These are phyloP conservation scores for Selaginella moellendorffii DNA, from an alignment of 75 land plant genomes.

Conservation along the genomic window DNA sequence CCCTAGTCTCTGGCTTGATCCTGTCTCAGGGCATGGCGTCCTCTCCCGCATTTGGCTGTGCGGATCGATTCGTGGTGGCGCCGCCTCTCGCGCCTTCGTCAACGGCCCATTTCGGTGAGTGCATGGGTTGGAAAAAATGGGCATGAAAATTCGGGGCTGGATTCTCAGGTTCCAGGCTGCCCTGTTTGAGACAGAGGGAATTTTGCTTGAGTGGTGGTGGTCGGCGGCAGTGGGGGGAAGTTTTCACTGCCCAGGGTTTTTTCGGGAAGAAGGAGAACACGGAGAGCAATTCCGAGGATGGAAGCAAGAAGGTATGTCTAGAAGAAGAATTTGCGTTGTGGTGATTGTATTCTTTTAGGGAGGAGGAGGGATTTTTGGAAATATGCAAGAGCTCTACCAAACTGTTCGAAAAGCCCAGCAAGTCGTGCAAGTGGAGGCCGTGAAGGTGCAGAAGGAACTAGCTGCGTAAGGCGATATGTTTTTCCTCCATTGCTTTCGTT, in stretches of 20 bases:
- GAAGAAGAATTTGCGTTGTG: not conserved
- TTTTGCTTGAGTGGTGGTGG: not conserved
- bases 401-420: slow-evolving; percentile 93
- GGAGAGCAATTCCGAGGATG: not conserved
- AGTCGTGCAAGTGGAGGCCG: slow-evolving; percentile 98
- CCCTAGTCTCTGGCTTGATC: not conserved
- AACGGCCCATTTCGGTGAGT: not conserved
- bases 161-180: not conserved
- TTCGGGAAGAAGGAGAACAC: not conserved
- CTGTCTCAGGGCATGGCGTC: no score
- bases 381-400: slow-evolving; percentile 87
- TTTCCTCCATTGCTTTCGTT: not conserved
- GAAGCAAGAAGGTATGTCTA: not conserved
- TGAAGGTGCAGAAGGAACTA: slow-evolving; percentile 90
- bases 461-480: slow-evolving; percentile 57
- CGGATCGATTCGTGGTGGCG: not conserved
- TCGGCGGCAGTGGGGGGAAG: not conserved
- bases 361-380: slow-evolving; percentile 37
- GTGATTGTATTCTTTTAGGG: not conserved
- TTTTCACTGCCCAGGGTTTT: not conserved
- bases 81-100: not conserved
- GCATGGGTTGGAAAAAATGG: not conserved
- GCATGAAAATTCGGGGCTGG: not conserved
- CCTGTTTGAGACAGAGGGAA: not conserved
- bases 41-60: not conserved